These are phyloP conservation scores for Ophiobolus disseminans DNA, from an alignment of 2,329 filamentous ascomycete species.

Conservation along the genomic window DNA sequence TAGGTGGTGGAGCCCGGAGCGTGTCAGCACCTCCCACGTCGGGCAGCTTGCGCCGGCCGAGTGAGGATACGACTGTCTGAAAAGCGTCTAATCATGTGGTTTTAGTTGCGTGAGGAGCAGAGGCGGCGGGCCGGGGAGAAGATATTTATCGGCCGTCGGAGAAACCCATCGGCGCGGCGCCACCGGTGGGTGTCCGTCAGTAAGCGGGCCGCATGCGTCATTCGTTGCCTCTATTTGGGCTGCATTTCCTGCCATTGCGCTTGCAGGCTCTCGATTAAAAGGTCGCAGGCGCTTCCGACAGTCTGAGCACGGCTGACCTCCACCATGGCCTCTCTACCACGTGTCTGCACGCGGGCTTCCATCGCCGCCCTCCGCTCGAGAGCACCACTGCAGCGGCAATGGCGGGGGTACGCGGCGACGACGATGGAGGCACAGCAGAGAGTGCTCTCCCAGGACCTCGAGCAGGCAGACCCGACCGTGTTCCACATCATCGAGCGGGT, in stretches of 20 bases:
- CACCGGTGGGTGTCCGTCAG: constrained; percentile 19
- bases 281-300: constrained; percentile 19
- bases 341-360: constrained; percentile 40
- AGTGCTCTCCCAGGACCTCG: constrained; percentile 74
- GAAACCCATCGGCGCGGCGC: constrained; percentile 10
- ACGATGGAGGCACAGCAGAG: constrained; percentile 58
- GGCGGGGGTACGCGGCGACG: constrained; percentile 50
- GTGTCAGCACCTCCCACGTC: constrained; percentile 59
- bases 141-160: constrained; percentile 28
- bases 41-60: constrained; percentile 55
- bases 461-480: constrained; percentile 85
- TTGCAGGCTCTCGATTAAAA: constrained; percentile 26
- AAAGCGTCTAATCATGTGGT: constrained; percentile 77
- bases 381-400: constrained; percentile 41
- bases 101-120: constrained; percentile 75
- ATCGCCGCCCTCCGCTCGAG: constrained; percentile 42
- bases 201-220: constrained; percentile 24
- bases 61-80: constrained; percentile 63
- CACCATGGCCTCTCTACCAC: constrained; percentile 53
- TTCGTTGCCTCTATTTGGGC: constrained; percentile 32
- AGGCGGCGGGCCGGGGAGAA: constrained; percentile 20
- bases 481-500: constrained; percentile 93
- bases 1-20: constrained; percentile 58
- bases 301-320: constrained; percentile 11
- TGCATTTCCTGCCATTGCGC: constrained; percentile 28